Percentiles rank a stretch among this genome's conserved stretches.
Conservation (phyloP, 306 rosid species). For the Fragaria iinumae region DNA sequence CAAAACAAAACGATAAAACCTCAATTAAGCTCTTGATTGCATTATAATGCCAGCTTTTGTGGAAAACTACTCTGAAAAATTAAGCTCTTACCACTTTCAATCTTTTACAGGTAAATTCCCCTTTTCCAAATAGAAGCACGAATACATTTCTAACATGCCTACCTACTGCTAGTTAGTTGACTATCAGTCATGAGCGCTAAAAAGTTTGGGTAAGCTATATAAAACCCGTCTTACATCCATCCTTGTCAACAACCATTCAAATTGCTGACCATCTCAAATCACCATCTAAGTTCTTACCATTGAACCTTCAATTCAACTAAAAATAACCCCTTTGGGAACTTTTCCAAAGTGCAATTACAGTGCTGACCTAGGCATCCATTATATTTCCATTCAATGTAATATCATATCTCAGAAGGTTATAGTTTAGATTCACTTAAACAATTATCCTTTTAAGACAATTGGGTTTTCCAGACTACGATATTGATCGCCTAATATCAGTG, state of each 20-base stretch:
- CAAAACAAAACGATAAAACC: conserved; percentile 27
- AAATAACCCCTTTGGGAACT: neutral
- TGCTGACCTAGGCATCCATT: neutral
- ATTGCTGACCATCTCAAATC: neutral
- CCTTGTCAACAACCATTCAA: neutral
- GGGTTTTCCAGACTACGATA: neutral
- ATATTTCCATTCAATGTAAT: neutral
- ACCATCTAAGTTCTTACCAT: neutral
- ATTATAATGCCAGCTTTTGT: neutral
- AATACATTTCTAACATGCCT: neutral
- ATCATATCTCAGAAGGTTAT: neutral
- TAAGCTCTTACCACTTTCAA: neutral
- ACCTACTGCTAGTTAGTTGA: conserved; percentile 3
- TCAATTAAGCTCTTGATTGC: conserved; percentile 21
- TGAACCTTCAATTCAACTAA: neutral
- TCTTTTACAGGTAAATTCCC: neutral
- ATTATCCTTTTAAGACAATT: neutral
- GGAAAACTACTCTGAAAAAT: neutral
- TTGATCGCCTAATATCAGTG: neutral
- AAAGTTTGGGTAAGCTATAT: neutral
- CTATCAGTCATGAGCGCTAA: conserved; percentile 5
- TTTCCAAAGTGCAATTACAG: neutral
- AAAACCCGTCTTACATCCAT: neutral
- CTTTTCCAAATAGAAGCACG: conserved; percentile 6
- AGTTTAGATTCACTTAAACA: neutral